Evolutionary conservation across 257 asterid genomes (phyloP).

Genomic region (Gentiana macrophylla): DNA sequence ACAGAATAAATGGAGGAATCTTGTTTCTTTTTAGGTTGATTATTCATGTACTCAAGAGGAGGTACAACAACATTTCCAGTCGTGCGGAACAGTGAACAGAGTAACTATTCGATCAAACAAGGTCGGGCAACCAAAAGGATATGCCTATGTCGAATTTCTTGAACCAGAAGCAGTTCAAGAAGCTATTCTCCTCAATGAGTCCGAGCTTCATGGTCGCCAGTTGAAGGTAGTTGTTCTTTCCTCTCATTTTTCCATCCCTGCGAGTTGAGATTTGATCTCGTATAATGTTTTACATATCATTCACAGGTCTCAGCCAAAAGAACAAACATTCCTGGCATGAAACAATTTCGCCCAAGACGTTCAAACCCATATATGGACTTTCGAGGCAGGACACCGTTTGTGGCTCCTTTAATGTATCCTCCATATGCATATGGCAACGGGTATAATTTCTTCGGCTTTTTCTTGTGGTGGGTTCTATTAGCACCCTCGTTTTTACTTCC

Average conservation of each 20-base stretch:
- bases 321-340: conserved; percentile 79
- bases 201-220: conserved; percentile 81
- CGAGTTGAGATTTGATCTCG: background rate
- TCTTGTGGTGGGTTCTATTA: too few relatives aligned
- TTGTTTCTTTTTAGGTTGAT: conserved; percentile 42
- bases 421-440: conserved; percentile 48
- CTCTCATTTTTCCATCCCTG: too few relatives aligned
- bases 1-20: too few relatives aligned
- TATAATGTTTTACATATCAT: background rate
- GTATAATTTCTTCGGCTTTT: too few relatives aligned
- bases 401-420: conserved; percentile 40
- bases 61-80: conserved; percentile 79
- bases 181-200: conserved; percentile 59
- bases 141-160: conserved; percentile 71
- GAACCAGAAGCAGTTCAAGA: conserved; percentile 73
- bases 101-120: conserved; percentile 72
- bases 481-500: too few relatives aligned
- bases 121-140: conserved; percentile 77
- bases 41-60: conserved; percentile 80
- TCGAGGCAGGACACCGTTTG: conserved; percentile 38
- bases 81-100: conserved; percentile 75
- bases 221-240: conserved; percentile 24
- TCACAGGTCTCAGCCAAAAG: conserved; percentile 65
- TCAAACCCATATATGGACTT: conserved; percentile 40
- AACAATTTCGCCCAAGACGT: conserved; percentile 52